A percentile compares a stretch with the other conserved stretches of the same genome.
phyloP scores from a whole-genome alignment of 352 stramenopile genomes.

The Globisporangium heterothallicum region DNA sequence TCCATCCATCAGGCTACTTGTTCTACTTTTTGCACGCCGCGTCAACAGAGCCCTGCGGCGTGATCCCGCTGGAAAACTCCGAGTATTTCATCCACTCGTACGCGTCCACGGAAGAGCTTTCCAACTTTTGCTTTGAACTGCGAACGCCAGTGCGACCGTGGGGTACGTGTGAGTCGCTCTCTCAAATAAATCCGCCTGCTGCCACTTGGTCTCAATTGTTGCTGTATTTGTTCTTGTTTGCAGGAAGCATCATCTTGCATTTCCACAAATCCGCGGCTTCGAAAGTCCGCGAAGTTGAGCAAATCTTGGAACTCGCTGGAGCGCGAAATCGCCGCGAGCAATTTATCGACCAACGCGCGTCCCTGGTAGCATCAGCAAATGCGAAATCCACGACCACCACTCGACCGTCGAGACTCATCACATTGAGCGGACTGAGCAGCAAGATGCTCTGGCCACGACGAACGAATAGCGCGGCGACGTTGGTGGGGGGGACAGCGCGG shows the following conservation, averaged over 20 bases:
- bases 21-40: constrained; percentile 73
- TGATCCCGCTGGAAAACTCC: constrained; percentile 55
- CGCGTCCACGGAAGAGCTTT: constrained; percentile 43
- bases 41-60: constrained; percentile 46
- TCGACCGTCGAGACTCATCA: constrained; percentile 11
- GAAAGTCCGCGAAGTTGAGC: constrained; percentile 43
- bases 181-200: neutral
- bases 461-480: neutral
- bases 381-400: too few relatives aligned
- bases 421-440: constrained; percentile 10
- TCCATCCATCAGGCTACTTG: constrained; percentile 40
- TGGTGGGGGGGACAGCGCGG: too few relatives aligned
- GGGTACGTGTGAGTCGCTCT: constrained; percentile 25
- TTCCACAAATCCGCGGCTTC: constrained; percentile 51
- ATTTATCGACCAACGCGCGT: neutral
- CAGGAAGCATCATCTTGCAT: constrained; percentile 72
- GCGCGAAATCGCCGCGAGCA: constrained; percentile 21
- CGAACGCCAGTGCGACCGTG: constrained; percentile 49
- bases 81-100: constrained; percentile 77
- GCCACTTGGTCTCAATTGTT: neutral
- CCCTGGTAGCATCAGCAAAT: neutral
- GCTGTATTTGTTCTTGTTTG: neutral
- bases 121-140: constrained; percentile 76
- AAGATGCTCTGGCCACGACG: constrained; percentile 10
- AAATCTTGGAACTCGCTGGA: constrained; percentile 45